Conservation (phyloP, 2,329 filamentous ascomycete species). For the Curvularia hawaiiensis region DNA sequence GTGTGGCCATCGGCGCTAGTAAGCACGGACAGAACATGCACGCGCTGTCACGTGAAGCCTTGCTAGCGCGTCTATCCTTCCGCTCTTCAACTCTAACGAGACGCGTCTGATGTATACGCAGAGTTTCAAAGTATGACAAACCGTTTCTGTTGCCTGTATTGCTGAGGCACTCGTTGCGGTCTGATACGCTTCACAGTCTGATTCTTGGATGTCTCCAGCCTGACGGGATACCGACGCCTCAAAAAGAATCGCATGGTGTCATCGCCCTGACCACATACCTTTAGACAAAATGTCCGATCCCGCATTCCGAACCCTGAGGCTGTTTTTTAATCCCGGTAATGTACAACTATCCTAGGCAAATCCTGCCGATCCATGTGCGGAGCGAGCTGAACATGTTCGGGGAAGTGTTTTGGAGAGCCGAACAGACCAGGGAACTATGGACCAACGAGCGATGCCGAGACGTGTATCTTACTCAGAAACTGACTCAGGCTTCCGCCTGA, state of each 20-base stretch:
- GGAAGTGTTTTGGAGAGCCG: constrained; percentile 4
- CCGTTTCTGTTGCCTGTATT: background rate
- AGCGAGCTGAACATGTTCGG: constrained; percentile 1
- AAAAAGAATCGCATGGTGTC: constrained; percentile 1
- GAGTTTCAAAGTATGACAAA: background rate
- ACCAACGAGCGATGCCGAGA: background rate
- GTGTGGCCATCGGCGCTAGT: constrained; percentile 1
- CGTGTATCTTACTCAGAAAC: background rate
- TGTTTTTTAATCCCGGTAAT: background rate
- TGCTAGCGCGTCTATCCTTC: constrained; percentile 1
- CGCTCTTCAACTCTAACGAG: background rate
- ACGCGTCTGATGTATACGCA: background rate
- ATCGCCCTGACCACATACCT: background rate
- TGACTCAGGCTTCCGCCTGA: background rate
- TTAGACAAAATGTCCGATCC: background rate
- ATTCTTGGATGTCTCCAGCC: background rate
- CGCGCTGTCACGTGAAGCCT: constrained; percentile 12
- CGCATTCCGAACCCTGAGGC: background rate
- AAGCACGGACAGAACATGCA: constrained; percentile 8
- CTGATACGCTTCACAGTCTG: background rate
- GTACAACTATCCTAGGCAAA: background rate
- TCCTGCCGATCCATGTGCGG: background rate
- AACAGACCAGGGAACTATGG: background rate
- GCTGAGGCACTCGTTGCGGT: background rate
- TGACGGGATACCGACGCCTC: too few relatives aligned